Evolutionary conservation across 2,329 filamentous ascomycete species (phyloP), one percentile per base, ranked within the genome.

Genomic region (Fusarium sp.): DNA sequence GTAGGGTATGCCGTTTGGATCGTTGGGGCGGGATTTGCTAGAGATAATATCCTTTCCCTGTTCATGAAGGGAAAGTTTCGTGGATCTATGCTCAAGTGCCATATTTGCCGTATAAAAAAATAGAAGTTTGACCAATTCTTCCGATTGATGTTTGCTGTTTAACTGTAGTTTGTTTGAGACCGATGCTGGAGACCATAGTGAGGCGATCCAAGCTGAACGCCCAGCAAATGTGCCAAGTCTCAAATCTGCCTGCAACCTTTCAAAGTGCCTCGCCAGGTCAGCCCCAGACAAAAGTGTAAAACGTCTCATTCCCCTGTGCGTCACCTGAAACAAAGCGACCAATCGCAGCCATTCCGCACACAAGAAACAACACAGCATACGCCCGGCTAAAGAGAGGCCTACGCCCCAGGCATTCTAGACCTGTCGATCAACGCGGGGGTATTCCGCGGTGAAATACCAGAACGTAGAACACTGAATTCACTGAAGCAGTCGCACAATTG

Each of bases 11-110:
- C 63, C 63, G 3, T 45, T 37, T 3, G 61, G 21, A 6, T 65
- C 42, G 2, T 41, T 48, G 5, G 49, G 60, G 0, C 50, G 29
- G 1, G 15, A 18, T 25, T 40, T n/a, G 0, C 46, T 31, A n/a
- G 25, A 18, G 8, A 66, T 40, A 46, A 61, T 61, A 1, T 60
- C 61, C 3, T 59, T 66, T 1, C 37, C 61, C 37, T 37, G 33
- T 31, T 66, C 29, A 20, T 66, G 61, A 1, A 66, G 50, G n/a
- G 46, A 56, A 11, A 47, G 15, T 23, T 61, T 66, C 1, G 40
- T 65, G 3, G 41, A 10, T 6, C 27, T 35, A 17, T 59, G 35
- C 15, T 66, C 63, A 3, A 65, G 17, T 17, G 63, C 37, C 63
- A 66, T 66, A 0, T 57, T 8, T 39, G n/a, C 11, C 13, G 36